These are phyloP conservation scores for Barbarea vulgaris DNA, from an alignment of 345 rosid genomes.

Conservation along the genomic window DNA sequence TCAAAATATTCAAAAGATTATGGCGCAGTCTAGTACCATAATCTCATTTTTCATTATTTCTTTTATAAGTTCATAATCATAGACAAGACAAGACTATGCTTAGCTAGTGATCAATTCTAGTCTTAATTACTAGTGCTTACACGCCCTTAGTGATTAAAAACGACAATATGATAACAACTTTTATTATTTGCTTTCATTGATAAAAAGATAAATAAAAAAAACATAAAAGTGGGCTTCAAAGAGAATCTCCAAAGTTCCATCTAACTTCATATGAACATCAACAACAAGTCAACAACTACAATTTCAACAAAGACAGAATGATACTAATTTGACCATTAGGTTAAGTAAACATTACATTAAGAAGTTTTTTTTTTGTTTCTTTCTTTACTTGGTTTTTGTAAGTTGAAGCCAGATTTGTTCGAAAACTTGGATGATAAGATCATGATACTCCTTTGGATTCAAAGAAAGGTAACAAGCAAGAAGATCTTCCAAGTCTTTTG, in stretches of 20 bases:
- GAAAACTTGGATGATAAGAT: conserved; percentile 69
- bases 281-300: conserved; percentile 23
- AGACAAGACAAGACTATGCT: conserved; percentile 12
- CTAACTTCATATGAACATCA: conserved; percentile 31
- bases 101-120: conserved; percentile 13
- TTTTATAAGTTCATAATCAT: conserved; percentile 22
- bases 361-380: not conserved
- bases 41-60: not conserved
- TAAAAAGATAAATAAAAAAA: not conserved
- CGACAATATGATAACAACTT: conserved; percentile 40
- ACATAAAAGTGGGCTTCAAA: conserved; percentile 7
- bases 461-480: conserved; percentile 83
- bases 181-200: conserved; percentile 21
- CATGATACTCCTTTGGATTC: conserved; percentile 70
- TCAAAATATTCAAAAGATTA: conserved; percentile 34
- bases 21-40: not conserved
- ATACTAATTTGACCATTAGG: conserved; percentile 12
- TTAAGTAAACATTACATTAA: conserved; percentile 13
- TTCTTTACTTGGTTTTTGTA: conserved; percentile 11
- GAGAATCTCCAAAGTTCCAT: conserved; percentile 9
- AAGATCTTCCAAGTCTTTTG: conserved; percentile 81
- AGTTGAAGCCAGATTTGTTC: conserved; percentile 71
- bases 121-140: conserved; percentile 7
- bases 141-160: conserved; percentile 19
- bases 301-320: conserved; percentile 11